Evolutionary conservation across 306 rosid genomes (phyloP).

Genomic region (Lotus japonicus): DNA sequence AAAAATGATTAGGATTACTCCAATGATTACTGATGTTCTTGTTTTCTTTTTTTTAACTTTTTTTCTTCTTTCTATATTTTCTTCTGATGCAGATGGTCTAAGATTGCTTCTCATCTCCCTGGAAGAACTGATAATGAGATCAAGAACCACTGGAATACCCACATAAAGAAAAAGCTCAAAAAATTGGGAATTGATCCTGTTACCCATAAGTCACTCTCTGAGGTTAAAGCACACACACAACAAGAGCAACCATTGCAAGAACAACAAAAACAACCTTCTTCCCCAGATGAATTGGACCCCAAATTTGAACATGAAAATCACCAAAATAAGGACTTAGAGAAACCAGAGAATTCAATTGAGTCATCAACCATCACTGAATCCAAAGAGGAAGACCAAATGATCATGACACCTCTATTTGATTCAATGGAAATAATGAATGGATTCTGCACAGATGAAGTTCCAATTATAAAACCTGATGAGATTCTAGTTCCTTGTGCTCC

Average conservation of each 20-base stretch:
- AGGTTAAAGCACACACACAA: constrained; percentile 27
- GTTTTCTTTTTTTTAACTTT: background rate
- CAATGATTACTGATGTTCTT: background rate
- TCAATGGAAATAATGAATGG: constrained; percentile 37
- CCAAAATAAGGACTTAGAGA: constrained; percentile 29
- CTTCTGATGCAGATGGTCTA: constrained; percentile 51
- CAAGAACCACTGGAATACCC: constrained; percentile 81
- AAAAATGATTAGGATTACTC: background rate
- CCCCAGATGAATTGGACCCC: background rate
- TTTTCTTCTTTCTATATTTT: background rate
- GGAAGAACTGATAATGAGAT: constrained; percentile 85
- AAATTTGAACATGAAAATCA: constrained; percentile 17
- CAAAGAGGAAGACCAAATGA: constrained; percentile 29
- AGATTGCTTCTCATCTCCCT: constrained; percentile 73
- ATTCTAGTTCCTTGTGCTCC: constrained; percentile 29
- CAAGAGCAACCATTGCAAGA: background rate
- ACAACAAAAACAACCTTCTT: constrained; percentile 1
- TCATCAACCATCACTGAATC: constrained; percentile 29
- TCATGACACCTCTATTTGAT: constrained; percentile 29
- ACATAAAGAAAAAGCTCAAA: constrained; percentile 69
- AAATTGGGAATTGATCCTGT: constrained; percentile 78
- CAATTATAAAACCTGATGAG: constrained; percentile 40
- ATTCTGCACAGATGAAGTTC: constrained; percentile 64
- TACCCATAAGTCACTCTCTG: constrained; percentile 53
- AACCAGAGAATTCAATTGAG: constrained; percentile 33